Percentiles rank a stretch among this genome's conserved stretches.
Evolutionary conservation across 371 early-diverging fungal genomes (phyloP).

Genomic region (Mortierella sp.): DNA sequence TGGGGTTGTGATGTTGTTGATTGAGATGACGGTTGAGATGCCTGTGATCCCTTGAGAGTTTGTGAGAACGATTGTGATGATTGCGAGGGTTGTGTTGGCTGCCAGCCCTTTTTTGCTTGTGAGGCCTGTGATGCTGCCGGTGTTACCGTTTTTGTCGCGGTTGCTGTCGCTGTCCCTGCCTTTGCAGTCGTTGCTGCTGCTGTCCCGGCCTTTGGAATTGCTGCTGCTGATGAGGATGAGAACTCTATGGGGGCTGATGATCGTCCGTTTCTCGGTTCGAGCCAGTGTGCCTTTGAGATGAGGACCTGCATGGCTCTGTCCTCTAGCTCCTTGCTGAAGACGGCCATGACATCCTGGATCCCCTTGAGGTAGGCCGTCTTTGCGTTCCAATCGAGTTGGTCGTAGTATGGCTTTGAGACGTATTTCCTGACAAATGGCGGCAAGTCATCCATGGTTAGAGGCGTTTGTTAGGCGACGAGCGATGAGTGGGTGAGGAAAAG

Average conservation of each 20-base stretch:
- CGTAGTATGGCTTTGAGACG: not conserved
- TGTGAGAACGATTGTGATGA: not conserved
- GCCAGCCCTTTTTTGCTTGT: not conserved
- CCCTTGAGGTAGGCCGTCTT: not conserved
- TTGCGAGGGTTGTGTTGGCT: not conserved
- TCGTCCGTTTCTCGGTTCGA: slow-evolving; percentile 1
- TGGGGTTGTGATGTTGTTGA: not conserved
- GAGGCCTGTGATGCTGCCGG: not conserved
- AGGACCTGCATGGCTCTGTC: not conserved
- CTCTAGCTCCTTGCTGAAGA: slow-evolving; percentile 3
- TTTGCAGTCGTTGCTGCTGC: not conserved
- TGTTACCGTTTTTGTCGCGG: not conserved
- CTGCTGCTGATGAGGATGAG: not conserved
- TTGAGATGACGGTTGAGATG: not conserved
- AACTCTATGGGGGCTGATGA: not conserved
- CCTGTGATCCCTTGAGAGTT: not conserved
- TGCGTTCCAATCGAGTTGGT: not conserved
- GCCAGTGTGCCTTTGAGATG: not conserved
- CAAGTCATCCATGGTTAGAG: not conserved
- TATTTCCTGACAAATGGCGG: not conserved
- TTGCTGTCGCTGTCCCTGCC: not conserved
- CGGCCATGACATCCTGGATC: not conserved
- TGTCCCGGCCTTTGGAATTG: not conserved
- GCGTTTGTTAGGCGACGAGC: not conserved
- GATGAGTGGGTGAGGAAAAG: not conserved